A percentile compares a stretch with the other conserved stretches of the same genome.
Conservation (phyloP, 768 basidiomycete genomes). For the Postia placenta region DNA sequence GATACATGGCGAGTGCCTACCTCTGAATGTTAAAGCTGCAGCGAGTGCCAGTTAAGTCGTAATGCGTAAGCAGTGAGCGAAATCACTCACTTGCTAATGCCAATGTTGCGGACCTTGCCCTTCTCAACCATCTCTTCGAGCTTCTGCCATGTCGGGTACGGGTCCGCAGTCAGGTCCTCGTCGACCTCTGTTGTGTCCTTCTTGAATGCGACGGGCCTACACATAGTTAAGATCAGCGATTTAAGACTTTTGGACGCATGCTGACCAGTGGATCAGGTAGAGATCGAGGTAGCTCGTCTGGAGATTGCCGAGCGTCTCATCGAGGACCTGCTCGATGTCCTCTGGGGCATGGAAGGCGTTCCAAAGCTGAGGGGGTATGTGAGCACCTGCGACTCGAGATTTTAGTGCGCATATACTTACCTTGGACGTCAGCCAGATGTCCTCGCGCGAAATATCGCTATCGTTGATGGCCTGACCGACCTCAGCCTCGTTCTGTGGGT, state of each 20-base stretch:
- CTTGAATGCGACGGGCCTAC: slow-evolving; percentile 62
- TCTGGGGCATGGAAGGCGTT: slow-evolving; percentile 71
- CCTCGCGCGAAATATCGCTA: slow-evolving; percentile 53
- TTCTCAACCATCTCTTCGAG: slow-evolving; percentile 73
- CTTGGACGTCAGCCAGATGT: slow-evolving; percentile 67
- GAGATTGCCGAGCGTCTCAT: slow-evolving; percentile 57
- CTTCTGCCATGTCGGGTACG: slow-evolving; percentile 77
- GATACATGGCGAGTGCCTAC: slow-evolving; percentile 6
- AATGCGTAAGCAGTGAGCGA: neutral
- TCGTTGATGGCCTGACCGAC: slow-evolving; percentile 57
- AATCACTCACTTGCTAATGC: slow-evolving; percentile 66
- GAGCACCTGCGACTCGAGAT: neutral
- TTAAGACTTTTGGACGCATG: too few species aligned
- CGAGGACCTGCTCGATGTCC: slow-evolving; percentile 60
- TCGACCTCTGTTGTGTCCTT: slow-evolving; percentile 47
- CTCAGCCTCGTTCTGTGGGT: slow-evolving; percentile 58
- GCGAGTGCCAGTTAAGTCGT: neutral
- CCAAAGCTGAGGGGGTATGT: slow-evolving; percentile 45
- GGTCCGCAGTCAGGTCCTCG: slow-evolving; percentile 54
- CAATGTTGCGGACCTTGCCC: slow-evolving; percentile 75
- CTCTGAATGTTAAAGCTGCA: slow-evolving; percentile 56
- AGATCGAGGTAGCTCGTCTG: slow-evolving; percentile 71
- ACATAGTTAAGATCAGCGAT: neutral
- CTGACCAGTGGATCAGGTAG: slow-evolving; percentile 76
- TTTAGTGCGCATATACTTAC: slow-evolving; percentile 13